phyloP scores from a whole-genome alignment of 1,139 yeast species.

The Blastobotrys arbuscula region DNA sequence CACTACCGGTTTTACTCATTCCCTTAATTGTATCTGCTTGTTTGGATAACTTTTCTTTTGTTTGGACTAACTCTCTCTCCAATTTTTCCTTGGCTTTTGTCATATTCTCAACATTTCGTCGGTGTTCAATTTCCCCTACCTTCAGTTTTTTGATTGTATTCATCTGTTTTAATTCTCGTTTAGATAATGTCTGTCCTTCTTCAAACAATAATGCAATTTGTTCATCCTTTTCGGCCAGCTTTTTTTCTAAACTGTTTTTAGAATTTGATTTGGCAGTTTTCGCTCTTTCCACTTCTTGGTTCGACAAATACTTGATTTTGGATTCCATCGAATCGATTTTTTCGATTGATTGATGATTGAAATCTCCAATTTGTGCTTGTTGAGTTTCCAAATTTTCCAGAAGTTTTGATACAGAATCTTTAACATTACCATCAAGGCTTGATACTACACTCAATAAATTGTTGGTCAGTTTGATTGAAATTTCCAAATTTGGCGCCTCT shows the following conservation, averaged over 20 bases:
- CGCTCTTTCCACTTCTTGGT: constrained; percentile 28
- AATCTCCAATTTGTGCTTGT: constrained; percentile 13
- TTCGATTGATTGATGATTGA: constrained; percentile 16
- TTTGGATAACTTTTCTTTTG: constrained; percentile 16
- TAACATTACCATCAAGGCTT: constrained; percentile 11
- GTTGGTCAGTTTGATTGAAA: constrained; percentile 12
- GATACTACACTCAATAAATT: constrained; percentile 15
- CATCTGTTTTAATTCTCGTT: constrained; percentile 64
- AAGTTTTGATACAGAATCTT: constrained; percentile 11
- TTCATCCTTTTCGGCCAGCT: constrained; percentile 46
- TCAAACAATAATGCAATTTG: constrained; percentile 54
- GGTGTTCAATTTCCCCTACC: constrained; percentile 39
- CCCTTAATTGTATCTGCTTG: constrained; percentile 20
- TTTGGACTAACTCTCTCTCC: constrained; percentile 20
- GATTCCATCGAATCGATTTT: constrained; percentile 25
- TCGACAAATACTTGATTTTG: constrained; percentile 25
- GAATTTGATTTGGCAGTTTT: constrained; percentile 16
- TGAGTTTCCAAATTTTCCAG: constrained; percentile 17
- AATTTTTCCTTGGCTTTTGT: constrained; percentile 21
- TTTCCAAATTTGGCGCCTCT: constrained; percentile 16
- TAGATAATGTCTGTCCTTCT: constrained; percentile 77
- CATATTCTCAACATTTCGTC: constrained; percentile 22
- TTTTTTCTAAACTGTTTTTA: constrained; percentile 24
- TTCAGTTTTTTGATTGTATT: constrained; percentile 62
- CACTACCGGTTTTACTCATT: constrained; percentile 21